Evolutionary conservation across 2,329 filamentous ascomycete genomes (phyloP).

Genomic region (Exophiala sp.): DNA sequence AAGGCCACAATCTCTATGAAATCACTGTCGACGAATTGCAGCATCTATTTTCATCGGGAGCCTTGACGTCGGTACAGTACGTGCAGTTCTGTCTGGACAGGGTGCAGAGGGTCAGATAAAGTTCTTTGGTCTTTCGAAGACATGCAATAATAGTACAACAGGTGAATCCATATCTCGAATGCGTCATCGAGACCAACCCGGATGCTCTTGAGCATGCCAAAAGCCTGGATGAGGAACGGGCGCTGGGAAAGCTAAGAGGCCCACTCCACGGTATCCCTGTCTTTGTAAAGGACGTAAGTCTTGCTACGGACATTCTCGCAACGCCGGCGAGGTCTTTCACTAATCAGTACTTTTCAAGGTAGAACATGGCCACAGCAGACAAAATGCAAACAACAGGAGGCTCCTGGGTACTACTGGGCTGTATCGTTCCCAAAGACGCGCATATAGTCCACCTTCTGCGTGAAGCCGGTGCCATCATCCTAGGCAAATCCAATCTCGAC

Average conservation of each 20-base stretch:
- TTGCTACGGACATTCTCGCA: neutral
- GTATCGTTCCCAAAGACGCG: conserved; percentile 28
- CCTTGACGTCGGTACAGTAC: conserved; percentile 22
- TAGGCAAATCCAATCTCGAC: conserved; percentile 35
- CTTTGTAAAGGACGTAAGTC: conserved; percentile 32
- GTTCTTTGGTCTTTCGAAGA: neutral
- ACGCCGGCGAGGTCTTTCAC: neutral
- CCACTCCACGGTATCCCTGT: conserved; percentile 36
- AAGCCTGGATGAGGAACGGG: conserved; percentile 30
- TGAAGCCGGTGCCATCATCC: conserved; percentile 32
- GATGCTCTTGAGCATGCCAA: conserved; percentile 25
- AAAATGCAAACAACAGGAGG: conserved; percentile 32
- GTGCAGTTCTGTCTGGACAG: conserved; percentile 26
- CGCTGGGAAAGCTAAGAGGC: conserved; percentile 28
- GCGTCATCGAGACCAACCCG: conserved; percentile 31
- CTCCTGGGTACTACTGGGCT: conserved; percentile 27
- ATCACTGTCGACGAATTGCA: conserved; percentile 27
- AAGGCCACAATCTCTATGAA: conserved; percentile 25
- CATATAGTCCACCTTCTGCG: conserved; percentile 29
- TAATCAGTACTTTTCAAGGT: neutral
- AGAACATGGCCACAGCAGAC: conserved; percentile 33
- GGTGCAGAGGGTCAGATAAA: conserved; percentile 20
- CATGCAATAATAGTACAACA: neutral
- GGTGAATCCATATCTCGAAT: conserved; percentile 28
- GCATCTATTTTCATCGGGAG: conserved; percentile 16